Evolutionary conservation across 2,329 filamentous ascomycete genomes (phyloP), one percentile per base, ranked within the genome.

Genomic region (Ascomycota sp.): DNA sequence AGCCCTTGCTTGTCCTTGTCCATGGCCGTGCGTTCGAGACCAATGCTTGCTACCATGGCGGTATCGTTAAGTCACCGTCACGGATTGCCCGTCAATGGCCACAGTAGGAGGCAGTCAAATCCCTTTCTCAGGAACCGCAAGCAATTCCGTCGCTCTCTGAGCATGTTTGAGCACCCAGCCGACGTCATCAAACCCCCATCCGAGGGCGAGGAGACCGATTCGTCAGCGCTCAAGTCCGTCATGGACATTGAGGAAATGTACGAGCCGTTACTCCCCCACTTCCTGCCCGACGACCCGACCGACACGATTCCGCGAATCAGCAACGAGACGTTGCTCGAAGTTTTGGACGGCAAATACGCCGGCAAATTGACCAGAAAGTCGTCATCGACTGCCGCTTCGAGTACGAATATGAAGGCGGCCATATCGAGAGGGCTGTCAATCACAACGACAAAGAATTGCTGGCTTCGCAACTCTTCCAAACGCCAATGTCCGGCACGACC

Each of bases 331-430:
- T 66, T 98, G 49, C 57, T 93, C 32, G 69, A 83, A n/a, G 68
- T 98, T 23, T 63, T 98, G 36, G 78, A 93, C 51, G 83, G 83
- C 36, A 76, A 79, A 42, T 93, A 75, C 54, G 69, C 72, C 43
- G 63, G 74, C 19, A 52, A 69, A 17, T 95, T 50, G 73, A 83
- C 35, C 69, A 85, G 47, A 75, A 81, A 49, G 69, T 92, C 52
- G 65, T 98, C 44, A 76, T 98, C 44, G 89, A 98, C 53, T 98
- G 89, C 52, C 79, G 89, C 13, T 98, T 98, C 48, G 89, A 98
- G 61, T 98, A 98, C 52, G 89, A 98, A 56, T 98, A 91, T 49
- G 77, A 93, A 11, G 89, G 89, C 33, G 89, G 89, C 22, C 89
- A 98, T 51, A 94, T 98, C 46, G 69, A 83, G 40, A 79, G 79